Evolutionary conservation across 164 flowering plant species (phyloP).

Genomic region (Brasenia schreberi): DNA sequence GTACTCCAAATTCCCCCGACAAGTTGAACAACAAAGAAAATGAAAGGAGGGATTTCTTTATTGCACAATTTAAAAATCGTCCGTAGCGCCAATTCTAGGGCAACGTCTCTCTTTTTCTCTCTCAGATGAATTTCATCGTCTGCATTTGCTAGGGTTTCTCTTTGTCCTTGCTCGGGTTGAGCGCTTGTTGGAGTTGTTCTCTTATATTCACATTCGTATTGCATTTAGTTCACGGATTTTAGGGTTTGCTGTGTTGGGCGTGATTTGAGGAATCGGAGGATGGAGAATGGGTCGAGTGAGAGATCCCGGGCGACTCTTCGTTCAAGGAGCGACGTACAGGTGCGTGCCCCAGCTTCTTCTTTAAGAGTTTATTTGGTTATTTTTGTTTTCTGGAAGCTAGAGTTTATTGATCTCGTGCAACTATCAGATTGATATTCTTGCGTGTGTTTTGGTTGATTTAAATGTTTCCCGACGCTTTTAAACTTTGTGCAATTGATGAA

Average conservation of each 20-base stretch:
- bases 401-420: too few species aligned
- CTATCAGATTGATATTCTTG: too few species aligned
- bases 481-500: too few species aligned
- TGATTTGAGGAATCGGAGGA: not conserved
- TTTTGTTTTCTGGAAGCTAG: not conserved
- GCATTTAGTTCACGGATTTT: not conserved
- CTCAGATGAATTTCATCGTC: not conserved
- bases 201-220: not conserved
- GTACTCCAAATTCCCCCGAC: too few species aligned
- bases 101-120: not conserved
- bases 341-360: not conserved
- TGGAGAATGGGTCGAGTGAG: not conserved
- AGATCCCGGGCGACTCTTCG: not conserved
- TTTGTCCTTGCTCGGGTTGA: not conserved
- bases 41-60: too few species aligned
- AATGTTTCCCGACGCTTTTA: too few species aligned
- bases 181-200: not conserved
- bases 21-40: too few species aligned
- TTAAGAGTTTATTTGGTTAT: not conserved
- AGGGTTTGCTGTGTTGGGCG: not conserved
- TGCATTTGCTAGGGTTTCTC: not conserved
- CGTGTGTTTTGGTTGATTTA: too few species aligned
- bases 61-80: not conserved
- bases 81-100: not conserved
- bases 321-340: not conserved